Base-by-base conservation (phyloP, 1,284 basidiomycete genomes). In the Butyriboletus appendiculatus region DNA sequence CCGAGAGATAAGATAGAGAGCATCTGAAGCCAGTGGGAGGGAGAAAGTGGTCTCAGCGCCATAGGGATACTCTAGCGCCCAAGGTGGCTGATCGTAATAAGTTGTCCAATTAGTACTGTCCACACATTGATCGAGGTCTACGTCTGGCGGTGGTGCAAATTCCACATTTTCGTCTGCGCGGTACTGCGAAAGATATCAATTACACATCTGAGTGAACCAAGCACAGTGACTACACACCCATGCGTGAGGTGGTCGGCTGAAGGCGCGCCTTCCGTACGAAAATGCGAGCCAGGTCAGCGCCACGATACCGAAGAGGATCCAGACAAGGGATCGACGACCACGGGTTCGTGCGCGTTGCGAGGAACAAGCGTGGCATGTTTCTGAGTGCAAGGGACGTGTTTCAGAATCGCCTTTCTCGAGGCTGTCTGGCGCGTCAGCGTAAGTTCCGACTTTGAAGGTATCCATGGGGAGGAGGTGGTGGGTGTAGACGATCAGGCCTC, bases 11-110 rank as follows among this genome's bases (percentile, higher is more conserved):
- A 79, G 61, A 46, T 70, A 73, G 38, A 79, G 59, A 2, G 56
- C 53, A 8, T 75, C 66, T 1, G 75, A 69, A 22, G 71, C 63
- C 26, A 73, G 48, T 4, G 76, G 75, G 9, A 79, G 68, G 24
- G 72, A 63, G 55, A 80, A 74, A 1, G 44, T 22, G 8, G 57
- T 50, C 52, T 71, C 68, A 9, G 66, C 68, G 4, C 69, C 70
- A 30, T 58, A 48, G 18, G 60, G 66, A 33, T 59, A 49, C 1
- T 57, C 52, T 8, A 28, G 16, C 1, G 52, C 20, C 71, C 71
- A 71, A 5, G 52, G n/a, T 3, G 71, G 69, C 1, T 45, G 48
- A 11, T 71, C 58, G 28, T 67, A 53, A 45, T 66, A 58, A 20
- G 41, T 53, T 9, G 66, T 67, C 67, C 67, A 72, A 28, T 64